Percentiles rank a stretch among this genome's conserved stretches.
These are phyloP conservation scores for Penicillium sp. DNA, from an alignment of 2,329 filamentous ascomycete species.

Conservation along the genomic window DNA sequence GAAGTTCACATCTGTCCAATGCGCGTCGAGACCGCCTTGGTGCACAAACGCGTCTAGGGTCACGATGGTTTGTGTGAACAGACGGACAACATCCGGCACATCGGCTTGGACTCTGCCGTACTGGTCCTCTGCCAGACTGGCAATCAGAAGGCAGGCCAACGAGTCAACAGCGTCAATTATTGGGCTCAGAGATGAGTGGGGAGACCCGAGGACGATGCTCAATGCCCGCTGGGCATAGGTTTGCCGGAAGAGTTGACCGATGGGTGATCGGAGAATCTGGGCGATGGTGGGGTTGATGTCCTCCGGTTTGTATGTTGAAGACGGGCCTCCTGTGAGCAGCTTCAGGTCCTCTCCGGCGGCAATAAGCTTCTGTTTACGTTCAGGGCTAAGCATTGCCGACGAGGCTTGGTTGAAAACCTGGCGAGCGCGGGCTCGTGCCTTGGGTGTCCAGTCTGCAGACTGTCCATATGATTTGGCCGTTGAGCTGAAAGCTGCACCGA, in stretches of 20 bases:
- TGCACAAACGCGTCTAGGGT: constrained; percentile 64
- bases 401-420: constrained; percentile 39
- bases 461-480: constrained; percentile 46
- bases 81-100: constrained; percentile 67
- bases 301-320: constrained; percentile 43
- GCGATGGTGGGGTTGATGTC: constrained; percentile 48
- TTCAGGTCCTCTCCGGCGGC: constrained; percentile 37
- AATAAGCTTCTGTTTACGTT: constrained; percentile 37
- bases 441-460: constrained; percentile 42
- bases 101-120: constrained; percentile 83
- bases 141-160: constrained; percentile 63
- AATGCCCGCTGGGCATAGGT: constrained; percentile 61
- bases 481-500: constrained; percentile 41
- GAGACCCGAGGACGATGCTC: constrained; percentile 65
- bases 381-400: constrained; percentile 36
- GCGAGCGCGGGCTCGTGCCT: constrained; percentile 35
- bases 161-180: constrained; percentile 68
- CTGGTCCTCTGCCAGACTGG: constrained; percentile 71
- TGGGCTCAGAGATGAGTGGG: constrained; percentile 63
- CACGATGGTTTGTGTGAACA: constrained; percentile 63
- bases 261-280: constrained; percentile 45
- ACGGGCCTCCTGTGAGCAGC: constrained; percentile 28
- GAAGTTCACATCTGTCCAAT: constrained; percentile 73
- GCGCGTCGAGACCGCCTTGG: constrained; percentile 46
- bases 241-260: constrained; percentile 66